These are phyloP conservation scores for Cairneyella variabilis DNA, from an alignment of 495 filamentous ascomycete species.

Conservation along the genomic window DNA sequence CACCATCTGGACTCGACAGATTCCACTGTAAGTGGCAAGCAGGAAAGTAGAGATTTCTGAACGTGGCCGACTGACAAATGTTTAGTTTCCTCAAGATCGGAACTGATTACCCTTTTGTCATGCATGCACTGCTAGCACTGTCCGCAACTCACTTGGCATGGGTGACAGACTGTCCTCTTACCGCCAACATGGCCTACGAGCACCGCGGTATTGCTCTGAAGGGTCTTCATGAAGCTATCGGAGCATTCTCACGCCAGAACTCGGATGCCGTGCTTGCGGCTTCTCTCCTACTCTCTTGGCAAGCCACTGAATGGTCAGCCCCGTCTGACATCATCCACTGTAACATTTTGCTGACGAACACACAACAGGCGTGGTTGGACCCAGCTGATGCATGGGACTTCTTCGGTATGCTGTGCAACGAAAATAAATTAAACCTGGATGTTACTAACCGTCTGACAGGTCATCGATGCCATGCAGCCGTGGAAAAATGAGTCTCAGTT, in stretches of 20 bases:
- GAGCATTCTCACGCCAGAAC: constrained; percentile 77
- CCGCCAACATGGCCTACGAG: constrained; percentile 79
- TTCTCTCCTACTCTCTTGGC: constrained; percentile 92
- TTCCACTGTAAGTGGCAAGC: constrained; percentile 71
- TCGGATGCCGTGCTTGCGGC: constrained; percentile 91
- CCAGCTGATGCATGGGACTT: constrained; percentile 87
- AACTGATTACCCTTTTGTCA: constrained; percentile 76
- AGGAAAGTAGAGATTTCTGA: constrained; percentile 11
- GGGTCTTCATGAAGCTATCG: constrained; percentile 83
- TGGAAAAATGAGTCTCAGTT: constrained; percentile 91
- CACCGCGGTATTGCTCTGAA: constrained; percentile 81
- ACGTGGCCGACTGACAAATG: constrained; percentile 16
- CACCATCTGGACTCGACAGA: constrained; percentile 86
- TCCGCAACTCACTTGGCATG: constrained; percentile 89
- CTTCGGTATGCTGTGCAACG: constrained; percentile 56
- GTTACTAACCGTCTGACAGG: constrained; percentile 46
- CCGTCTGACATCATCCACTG: constrained; percentile 8
- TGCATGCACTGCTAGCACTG: constrained; percentile 87
- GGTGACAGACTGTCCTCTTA: constrained; percentile 75
- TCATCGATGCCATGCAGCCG: constrained; percentile 85
- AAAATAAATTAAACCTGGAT: background rate
- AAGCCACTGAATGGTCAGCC: constrained; percentile 91
- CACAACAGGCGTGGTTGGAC: constrained; percentile 83
- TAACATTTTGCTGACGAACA: constrained; percentile 36
- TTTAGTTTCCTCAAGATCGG: constrained; percentile 81